Conservation (phyloP, 768 basidiomycete species). For the Phallus indusiatus region DNA sequence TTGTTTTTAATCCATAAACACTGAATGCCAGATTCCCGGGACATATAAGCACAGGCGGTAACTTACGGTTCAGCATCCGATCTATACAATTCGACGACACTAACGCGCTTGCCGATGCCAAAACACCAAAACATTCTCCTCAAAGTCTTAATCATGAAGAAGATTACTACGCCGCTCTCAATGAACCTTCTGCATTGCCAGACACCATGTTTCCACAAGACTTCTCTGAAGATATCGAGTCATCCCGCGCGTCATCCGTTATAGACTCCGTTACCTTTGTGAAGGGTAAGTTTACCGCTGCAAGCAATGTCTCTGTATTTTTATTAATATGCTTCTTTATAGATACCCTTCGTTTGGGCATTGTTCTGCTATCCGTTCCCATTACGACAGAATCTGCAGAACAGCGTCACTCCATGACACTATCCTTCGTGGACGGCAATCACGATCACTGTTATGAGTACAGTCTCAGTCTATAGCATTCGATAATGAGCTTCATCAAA, state of each 20-base stretch:
- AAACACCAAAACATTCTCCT: neutral
- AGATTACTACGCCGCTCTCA: neutral
- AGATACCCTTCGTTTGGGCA: slow-evolving; percentile 6
- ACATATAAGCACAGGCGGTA: neutral
- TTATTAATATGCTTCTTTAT: neutral
- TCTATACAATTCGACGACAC: no score
- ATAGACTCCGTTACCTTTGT: slow-evolving; percentile 14
- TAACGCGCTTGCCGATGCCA: neutral
- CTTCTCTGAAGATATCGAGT: slow-evolving; percentile 29
- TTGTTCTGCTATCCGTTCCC: neutral
- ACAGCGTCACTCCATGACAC: neutral
- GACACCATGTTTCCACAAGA: neutral
- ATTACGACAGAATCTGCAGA: neutral
- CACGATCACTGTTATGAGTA: slow-evolving; percentile 4
- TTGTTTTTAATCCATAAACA: no score
- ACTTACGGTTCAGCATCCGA: neutral
- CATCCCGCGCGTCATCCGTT: slow-evolving; percentile 24
- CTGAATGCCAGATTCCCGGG: neutral
- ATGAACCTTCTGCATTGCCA: neutral
- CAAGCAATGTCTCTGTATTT: neutral
- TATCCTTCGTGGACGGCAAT: neutral
- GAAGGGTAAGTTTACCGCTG: slow-evolving; percentile 1
- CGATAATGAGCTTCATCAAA: slow-evolving; percentile 2
- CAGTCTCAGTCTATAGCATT: neutral
- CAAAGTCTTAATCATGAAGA: neutral